Percentiles rank a stretch among this genome's conserved stretches.
Evolutionary conservation across 148 eudicot species (phyloP).

Genomic region (Euryodendron excelsum): DNA sequence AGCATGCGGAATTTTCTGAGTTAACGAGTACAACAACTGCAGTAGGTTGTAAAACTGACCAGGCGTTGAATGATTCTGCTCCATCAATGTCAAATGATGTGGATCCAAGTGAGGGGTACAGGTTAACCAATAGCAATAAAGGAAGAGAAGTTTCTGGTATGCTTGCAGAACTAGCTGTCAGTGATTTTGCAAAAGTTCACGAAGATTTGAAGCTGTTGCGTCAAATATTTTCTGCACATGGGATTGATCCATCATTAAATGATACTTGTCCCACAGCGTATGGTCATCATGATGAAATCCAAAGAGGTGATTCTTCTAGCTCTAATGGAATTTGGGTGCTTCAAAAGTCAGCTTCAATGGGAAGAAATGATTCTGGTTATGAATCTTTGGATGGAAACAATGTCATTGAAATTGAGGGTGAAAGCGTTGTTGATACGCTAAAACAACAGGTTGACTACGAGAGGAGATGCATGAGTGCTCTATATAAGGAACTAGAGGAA

Average conservation of each 20-base stretch:
- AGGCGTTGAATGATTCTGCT: slow-evolving; percentile 13
- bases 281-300: slow-evolving; percentile 27
- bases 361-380: slow-evolving; percentile 33
- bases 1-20: slow-evolving; percentile 27
- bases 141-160: slow-evolving; percentile 3
- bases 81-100: slow-evolving; percentile 8
- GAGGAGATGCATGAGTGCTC: slow-evolving; percentile 29
- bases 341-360: slow-evolving; percentile 27
- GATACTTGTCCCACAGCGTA: slow-evolving; percentile 8
- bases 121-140: slow-evolving; percentile 1
- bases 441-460: slow-evolving; percentile 49
- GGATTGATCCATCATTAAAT: not conserved
- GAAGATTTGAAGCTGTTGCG: no score
- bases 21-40: slow-evolving; percentile 18
- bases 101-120: slow-evolving; percentile 15
- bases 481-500: slow-evolving; percentile 66
- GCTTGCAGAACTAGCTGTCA: slow-evolving; percentile 19
- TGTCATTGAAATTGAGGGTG: slow-evolving; percentile 46
- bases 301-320: slow-evolving; percentile 26
- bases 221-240: slow-evolving; percentile 2
- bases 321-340: slow-evolving; percentile 14
- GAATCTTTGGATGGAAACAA: slow-evolving; percentile 42
- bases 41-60: slow-evolving; percentile 11
- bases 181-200: slow-evolving; percentile 17
- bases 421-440: slow-evolving; percentile 38